phyloP scores from a whole-genome alignment of 2,329 filamentous ascomycete species.

The Trichoderma aggressivum region DNA sequence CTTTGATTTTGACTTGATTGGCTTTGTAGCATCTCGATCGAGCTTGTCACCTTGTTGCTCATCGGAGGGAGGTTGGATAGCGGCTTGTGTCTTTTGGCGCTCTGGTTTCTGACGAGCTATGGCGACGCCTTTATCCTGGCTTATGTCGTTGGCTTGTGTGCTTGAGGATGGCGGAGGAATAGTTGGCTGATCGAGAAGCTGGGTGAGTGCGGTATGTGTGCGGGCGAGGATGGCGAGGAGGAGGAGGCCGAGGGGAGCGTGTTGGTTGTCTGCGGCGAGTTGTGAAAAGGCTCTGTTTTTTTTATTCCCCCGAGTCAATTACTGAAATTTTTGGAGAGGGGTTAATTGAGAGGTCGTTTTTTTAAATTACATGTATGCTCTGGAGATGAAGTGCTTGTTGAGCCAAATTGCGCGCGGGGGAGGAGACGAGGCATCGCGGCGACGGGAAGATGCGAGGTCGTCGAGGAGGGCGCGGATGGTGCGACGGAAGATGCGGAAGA shows the following conservation, averaged over 20 bases:
- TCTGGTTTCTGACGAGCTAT: conserved; percentile 28
- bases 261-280: conserved; percentile 68
- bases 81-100: not conserved
- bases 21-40: not conserved
- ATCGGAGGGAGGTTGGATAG: not conserved
- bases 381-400: conserved; percentile 30
- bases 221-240: conserved; percentile 63
- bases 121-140: conserved; percentile 29
- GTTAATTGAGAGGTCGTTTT: too few relatives aligned
- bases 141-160: not conserved
- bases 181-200: conserved; percentile 28
- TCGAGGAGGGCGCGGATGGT: conserved; percentile 53
- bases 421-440: not conserved
- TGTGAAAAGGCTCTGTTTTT: conserved; percentile 62
- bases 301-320: not conserved
- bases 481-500: conserved; percentile 69
- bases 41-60: not conserved
- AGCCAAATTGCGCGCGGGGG: conserved; percentile 30
- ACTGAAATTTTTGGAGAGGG: too few relatives aligned
- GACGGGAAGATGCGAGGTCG: conserved; percentile 13
- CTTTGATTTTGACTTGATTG: not conserved
- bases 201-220: conserved; percentile 45
- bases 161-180: not conserved
- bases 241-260: conserved; percentile 66
- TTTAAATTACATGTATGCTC: conserved; percentile 40